Base-by-base conservation (phyloP, 2,329 filamentous ascomycete species). In the Thermochaetoides dissita region DNA sequence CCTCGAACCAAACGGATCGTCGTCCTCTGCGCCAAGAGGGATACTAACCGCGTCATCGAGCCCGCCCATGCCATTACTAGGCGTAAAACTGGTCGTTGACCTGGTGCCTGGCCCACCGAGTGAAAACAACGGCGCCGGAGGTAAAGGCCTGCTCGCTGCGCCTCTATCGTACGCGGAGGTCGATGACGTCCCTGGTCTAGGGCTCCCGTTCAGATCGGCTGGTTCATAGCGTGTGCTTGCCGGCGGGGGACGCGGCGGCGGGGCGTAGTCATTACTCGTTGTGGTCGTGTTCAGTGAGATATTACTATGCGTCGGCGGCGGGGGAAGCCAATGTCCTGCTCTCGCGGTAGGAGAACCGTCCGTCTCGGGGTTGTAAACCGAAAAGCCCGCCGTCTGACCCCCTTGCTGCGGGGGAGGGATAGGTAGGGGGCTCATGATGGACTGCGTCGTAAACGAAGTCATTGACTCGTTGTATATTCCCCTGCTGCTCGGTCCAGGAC, bases 101-200 rank as follows among this genome's bases (percentile, higher is more conserved):
- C 63, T 59, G 58, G 34, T 9, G 67, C 47, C 58, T 66, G 67
- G 7, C 63, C 68, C 2, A 24, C 17, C 17, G 17, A 24, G 17
- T 24, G 81, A 74, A 56, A 94, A 96, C 7, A 94, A 67, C 4
- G 91, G 91, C 30, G 87, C 85, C 0, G 87, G 86, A 3, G 91
- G 91, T 30, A 96, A 68, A 3, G 89, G 89, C 43, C 89, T 74
- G 51, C 86, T 76, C 8, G 56, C 86, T 93, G 3, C 87, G 84
- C 12, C 87, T 24, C 17, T 24, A 24, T 24, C 84, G 59, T 96
- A 95, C 58, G 79, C 74, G 2, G 86, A 89, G 1, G 87, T 87
- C 17, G 17, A 24, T 1, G 89, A 87, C 0, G 89, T 95, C 6
- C 89, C 89, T 1, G 91, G 89, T 45, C 91, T 69, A 6, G 91